Conservation (phyloP, 176 grass and related monocot species). For the Rhynchospora tenuis region DNA sequence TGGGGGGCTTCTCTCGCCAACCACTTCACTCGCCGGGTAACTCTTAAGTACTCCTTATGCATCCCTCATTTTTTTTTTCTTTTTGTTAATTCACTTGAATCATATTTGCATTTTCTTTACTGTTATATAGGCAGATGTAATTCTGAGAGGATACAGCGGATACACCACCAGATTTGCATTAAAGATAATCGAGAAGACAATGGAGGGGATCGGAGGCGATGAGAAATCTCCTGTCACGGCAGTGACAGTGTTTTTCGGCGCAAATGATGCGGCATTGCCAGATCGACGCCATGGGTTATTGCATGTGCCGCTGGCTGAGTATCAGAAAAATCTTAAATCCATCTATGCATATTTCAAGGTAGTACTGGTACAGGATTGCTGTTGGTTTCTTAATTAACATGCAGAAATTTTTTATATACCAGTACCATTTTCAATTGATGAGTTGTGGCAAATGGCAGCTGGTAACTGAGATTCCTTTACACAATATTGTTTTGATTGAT, state of each 20-base stretch:
- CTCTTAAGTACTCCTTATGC: not conserved
- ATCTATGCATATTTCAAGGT: conserved; percentile 31
- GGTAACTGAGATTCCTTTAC: too few species aligned
- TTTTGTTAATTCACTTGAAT: too few species aligned
- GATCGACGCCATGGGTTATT: conserved; percentile 40
- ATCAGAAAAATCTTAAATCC: conserved; percentile 55
- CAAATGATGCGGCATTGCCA: conserved; percentile 73
- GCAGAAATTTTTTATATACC: too few species aligned
- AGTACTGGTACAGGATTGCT: too few species aligned
- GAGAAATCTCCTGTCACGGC: conserved; percentile 32
- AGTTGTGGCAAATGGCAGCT: too few species aligned
- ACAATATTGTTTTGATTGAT: too few species aligned
- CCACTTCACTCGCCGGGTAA: conserved; percentile 44
- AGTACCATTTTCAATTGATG: too few species aligned
- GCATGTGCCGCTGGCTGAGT: conserved; percentile 74
- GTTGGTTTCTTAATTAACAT: too few species aligned
- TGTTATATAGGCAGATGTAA: conserved; percentile 53
- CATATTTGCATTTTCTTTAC: too few species aligned
- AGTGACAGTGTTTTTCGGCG: conserved; percentile 72
- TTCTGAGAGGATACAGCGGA: conserved; percentile 76
- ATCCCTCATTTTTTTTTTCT: not conserved
- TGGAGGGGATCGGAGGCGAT: conserved; percentile 34
- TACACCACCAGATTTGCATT: conserved; percentile 88
- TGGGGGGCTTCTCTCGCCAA: conserved; percentile 68
- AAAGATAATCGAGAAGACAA: conserved; percentile 40